Evolutionary conservation across 2,329 filamentous ascomycete species (phyloP).

Genomic region (Trichoderma hamatum): DNA sequence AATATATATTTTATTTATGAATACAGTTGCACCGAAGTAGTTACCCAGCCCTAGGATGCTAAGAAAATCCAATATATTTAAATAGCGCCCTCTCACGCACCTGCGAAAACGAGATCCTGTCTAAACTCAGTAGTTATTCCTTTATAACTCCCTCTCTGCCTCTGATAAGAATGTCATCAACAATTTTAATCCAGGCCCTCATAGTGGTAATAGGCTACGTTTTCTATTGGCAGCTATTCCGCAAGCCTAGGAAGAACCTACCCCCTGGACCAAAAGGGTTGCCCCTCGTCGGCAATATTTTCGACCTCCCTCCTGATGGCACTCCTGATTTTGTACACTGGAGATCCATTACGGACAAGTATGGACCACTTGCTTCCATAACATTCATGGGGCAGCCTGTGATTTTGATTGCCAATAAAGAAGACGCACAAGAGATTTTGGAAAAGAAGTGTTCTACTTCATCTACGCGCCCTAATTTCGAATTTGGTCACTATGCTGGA

Average conservation of each 20-base stretch:
- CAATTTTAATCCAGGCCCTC: neutral
- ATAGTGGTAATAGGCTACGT: slow-evolving; percentile 10
- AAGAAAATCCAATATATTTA: neutral
- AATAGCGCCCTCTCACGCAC: neutral
- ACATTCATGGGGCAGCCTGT: slow-evolving; percentile 38
- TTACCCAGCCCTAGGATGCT: too few relatives aligned
- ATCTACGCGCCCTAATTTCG: slow-evolving; percentile 3
- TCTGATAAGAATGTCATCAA: neutral
- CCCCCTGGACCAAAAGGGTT: slow-evolving; percentile 39
- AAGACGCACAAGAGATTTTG: slow-evolving; percentile 42
- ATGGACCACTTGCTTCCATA: slow-evolving; percentile 35
- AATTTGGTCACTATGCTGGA: slow-evolving; percentile 15
- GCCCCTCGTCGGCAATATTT: slow-evolving; percentile 50
- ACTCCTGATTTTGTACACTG: slow-evolving; percentile 39
- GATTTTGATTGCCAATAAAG: slow-evolving; percentile 44
- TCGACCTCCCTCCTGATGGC: slow-evolving; percentile 45
- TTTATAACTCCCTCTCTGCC: neutral
- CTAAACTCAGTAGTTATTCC: too few relatives aligned
- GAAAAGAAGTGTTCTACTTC: slow-evolving; percentile 39
- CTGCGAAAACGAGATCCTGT: neutral
- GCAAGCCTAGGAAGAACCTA: slow-evolving; percentile 18
- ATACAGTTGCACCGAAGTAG: too few relatives aligned
- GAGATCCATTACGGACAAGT: slow-evolving; percentile 39
- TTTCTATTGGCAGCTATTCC: neutral
- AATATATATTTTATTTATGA: too few relatives aligned